Evolutionary conservation across 306 rosid genomes (phyloP).

Genomic region (Prunus salicina): DNA sequence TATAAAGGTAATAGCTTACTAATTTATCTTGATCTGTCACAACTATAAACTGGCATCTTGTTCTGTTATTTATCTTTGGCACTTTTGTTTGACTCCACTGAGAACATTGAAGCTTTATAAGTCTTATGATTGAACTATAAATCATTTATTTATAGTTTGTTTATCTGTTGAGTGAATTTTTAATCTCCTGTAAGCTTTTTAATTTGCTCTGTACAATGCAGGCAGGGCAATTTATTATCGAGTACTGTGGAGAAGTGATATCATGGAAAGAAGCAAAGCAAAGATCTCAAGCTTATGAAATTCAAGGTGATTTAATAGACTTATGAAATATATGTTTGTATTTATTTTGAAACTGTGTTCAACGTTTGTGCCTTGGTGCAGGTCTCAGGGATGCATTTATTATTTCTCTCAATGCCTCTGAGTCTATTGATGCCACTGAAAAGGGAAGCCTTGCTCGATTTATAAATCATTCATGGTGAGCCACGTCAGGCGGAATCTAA

Average conservation of each 20-base stretch:
- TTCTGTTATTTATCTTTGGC: background rate
- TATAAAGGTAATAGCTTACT: constrained; percentile 57
- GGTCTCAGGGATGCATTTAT: constrained; percentile 91
- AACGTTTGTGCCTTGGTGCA: constrained; percentile 42
- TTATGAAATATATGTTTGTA: background rate
- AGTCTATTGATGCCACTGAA: constrained; percentile 91
- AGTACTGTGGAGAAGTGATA: constrained; percentile 96
- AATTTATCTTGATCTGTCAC: constrained; percentile 14
- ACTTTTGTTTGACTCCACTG: background rate
- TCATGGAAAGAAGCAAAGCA: constrained; percentile 94
- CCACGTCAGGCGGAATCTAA: constrained; percentile 21
- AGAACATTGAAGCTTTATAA: background rate
- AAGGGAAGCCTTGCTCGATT: constrained; percentile 95
- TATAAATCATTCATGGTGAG: constrained; percentile 96
- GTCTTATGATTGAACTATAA: background rate
- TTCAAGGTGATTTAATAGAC: constrained; percentile 55
- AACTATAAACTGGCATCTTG: constrained; percentile 6
- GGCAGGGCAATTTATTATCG: constrained; percentile 81
- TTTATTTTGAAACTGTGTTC: constrained; percentile 23
- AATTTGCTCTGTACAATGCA: constrained; percentile 34
- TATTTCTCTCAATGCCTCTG: constrained; percentile 83
- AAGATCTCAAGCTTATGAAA: constrained; percentile 81
- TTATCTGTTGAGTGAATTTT: background rate
- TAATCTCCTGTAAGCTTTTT: background rate
- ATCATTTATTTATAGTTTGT: background rate